Base-by-base conservation (phyloP, 2,329 filamentous ascomycete genomes). In the Ophiosphaerella herpotricha region DNA sequence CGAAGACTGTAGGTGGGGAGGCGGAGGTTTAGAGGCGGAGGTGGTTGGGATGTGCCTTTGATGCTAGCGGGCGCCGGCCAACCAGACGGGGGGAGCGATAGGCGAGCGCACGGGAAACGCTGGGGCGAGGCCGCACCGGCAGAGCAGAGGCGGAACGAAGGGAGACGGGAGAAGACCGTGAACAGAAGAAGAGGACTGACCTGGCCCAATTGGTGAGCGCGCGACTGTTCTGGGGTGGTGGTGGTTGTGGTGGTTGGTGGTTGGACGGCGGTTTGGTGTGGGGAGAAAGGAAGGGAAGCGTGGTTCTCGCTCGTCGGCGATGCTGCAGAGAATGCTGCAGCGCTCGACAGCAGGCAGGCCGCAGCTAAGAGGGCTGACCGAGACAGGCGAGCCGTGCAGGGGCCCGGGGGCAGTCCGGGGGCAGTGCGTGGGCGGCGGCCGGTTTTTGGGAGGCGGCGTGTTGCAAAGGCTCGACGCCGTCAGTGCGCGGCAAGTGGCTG, bases 11-110 rank as follows among this genome's bases (percentile, higher is more conserved):
- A 58, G 26, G 66, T 64, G 63, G 67, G 67, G 66, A 63, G 64
- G 66, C 66, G 66, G 65, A 66, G 64, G 69, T 67, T 64, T 70
- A 67, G 67, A 68, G 64, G 71, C 66, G 67, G 67, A 71, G 71
- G 72, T 72, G 71, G 72, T 74, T 74, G 71, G 72, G 71, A 74
- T 70, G 66, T 60, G 63, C 60, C 56, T 57, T 60, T 63, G 57
- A 59, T 64, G 67, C 72, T 73, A 73, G 71, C 60, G 66, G 61
- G 48, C 56, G 61, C 61, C 63, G 66, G 61, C 67, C 67, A 66
- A 69, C 64, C 67, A 66, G 58, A 62, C 59, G 53, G 55, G 54
- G 18, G 52, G 50, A 58, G 36, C 56, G 67, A 73, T 72, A 74
- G 68, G 68, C 72, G 72, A 73, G 64, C 46, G 62, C 54, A 57